A percentile compares a stretch with the other conserved stretches of the same genome.
Evolutionary conservation across 2,329 filamentous ascomycete genomes (phyloP).

Genomic region (Cladophialophora carrionii): DNA sequence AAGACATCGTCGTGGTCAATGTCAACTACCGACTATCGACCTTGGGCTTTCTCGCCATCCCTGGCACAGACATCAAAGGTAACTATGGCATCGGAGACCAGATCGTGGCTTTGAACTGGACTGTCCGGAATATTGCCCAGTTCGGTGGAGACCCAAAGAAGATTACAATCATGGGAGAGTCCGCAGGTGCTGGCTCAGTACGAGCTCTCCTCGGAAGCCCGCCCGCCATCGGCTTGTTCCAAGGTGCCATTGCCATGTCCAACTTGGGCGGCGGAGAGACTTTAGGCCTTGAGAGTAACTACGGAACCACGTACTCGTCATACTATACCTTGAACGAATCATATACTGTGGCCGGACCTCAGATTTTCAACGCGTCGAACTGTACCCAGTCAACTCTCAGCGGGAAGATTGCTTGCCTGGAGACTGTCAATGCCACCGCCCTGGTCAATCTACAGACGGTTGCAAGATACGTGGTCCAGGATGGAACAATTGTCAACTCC

Average conservation of each 20-base stretch:
- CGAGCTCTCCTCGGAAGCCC: slow-evolving; percentile 55
- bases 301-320: slow-evolving; percentile 61
- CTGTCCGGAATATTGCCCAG: slow-evolving; percentile 49
- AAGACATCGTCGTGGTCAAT: slow-evolving; percentile 62
- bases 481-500: slow-evolving; percentile 60
- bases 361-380: slow-evolving; percentile 56
- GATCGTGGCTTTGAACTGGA: slow-evolving; percentile 55
- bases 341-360: slow-evolving; percentile 54
- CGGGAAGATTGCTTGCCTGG: slow-evolving; percentile 59
- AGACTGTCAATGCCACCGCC: slow-evolving; percentile 46
- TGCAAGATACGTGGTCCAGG: slow-evolving; percentile 60
- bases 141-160: slow-evolving; percentile 55
- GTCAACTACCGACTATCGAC: slow-evolving; percentile 65
- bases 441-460: slow-evolving; percentile 26
- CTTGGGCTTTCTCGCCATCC: slow-evolving; percentile 62
- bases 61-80: slow-evolving; percentile 59
- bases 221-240: slow-evolving; percentile 30
- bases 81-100: slow-evolving; percentile 60
- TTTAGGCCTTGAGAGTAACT: slow-evolving; percentile 59
- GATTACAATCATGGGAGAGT: slow-evolving; percentile 54
- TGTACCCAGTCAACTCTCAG: slow-evolving; percentile 54
- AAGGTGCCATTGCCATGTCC: slow-evolving; percentile 45
- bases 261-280: slow-evolving; percentile 62
- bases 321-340: slow-evolving; percentile 62
- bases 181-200: slow-evolving; percentile 60